Percentiles rank a stretch among this genome's conserved stretches.
These are phyloP conservation scores for Cercospora sp. DNA, from an alignment of 2,329 filamentous ascomycete species.

Conservation along the genomic window DNA sequence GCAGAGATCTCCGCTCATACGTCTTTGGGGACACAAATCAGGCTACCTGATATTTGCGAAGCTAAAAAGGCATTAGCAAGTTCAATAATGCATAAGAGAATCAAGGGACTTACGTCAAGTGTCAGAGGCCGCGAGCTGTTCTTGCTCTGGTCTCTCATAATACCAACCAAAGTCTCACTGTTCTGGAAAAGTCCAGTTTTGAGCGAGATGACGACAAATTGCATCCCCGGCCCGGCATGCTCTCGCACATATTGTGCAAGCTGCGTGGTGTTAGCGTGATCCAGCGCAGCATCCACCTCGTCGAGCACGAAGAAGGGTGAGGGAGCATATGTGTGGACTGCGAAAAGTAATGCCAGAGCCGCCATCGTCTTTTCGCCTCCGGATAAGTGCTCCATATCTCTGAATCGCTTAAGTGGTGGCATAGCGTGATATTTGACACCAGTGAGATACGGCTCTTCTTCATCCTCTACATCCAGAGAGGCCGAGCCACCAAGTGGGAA, in stretches of 20 bases:
- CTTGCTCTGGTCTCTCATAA: conserved; percentile 90
- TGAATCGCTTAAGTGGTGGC: conserved; percentile 96
- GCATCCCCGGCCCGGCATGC: conserved; percentile 94
- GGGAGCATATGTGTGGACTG: conserved; percentile 93
- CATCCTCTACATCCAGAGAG: conserved; percentile 93
- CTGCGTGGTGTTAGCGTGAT: conserved; percentile 94
- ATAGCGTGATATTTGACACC: conserved; percentile 99
- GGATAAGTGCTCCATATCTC: conserved; percentile 97
- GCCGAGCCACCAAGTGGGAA: conserved; percentile 87
- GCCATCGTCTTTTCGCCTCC: conserved; percentile 99
- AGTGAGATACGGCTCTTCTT: conserved; percentile 91
- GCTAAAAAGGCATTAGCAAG: conserved; percentile 24
- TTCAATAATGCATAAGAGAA: neutral
- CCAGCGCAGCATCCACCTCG: conserved; percentile 96
- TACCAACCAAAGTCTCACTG: conserved; percentile 91
- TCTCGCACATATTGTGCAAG: conserved; percentile 96
- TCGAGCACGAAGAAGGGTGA: conserved; percentile 97
- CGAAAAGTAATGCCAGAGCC: conserved; percentile 91
- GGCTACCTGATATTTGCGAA: conserved; percentile 39
- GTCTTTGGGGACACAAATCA: neutral
- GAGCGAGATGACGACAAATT: conserved; percentile 96
- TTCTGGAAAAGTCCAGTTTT: conserved; percentile 96
- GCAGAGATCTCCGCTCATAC: neutral
- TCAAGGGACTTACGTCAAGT: conserved; percentile 76
- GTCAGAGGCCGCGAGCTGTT: conserved; percentile 92